Evolutionary conservation across 1,139 yeast genomes (phyloP), one percentile per base, ranked within the genome.

Genomic region (Hyphopichia fennica): DNA sequence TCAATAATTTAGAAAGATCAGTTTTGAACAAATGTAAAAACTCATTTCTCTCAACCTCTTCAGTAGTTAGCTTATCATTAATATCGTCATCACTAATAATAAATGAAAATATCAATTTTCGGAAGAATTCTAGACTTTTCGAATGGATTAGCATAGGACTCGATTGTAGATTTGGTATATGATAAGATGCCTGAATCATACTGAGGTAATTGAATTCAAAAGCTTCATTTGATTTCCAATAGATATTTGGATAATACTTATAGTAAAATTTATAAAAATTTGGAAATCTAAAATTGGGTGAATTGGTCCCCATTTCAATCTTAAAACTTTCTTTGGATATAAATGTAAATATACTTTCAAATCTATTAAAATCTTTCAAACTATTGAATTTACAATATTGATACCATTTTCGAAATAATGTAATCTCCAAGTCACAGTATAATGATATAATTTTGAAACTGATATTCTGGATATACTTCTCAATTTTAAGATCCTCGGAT

Each of bases 241-340:
- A 25, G 18, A 41, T 7, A 14, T 35, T 8, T 14, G 25, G 37
- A 30, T 41, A 39, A 30, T 36, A 14, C 6, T 31, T 10, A 14
- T 33, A 20, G 22, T 59, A 29, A 33, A 48, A 49, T 13, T 49
- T 42, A 45, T 63, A 61, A 45, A 63, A 63, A 18, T 43, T 39
- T 3, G 66, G 67, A 43, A 61, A 65, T 36, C 61, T 40, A 15
- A 64, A 45, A 14, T 52, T 52, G 2, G 69, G 67, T 16, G 59
- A 55, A 18, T 52, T 51, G 1, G 66, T 57, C 25, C 53, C 54
- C 27, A 50, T 43, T 20, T 50, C 49, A 25, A 49, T 44, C 18
- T 45, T 46, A 37, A 49, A 52, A 31, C 45, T 46, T n/a, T 46
- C 40, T 13, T 41, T 35, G 28, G 46, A 43, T 9, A 50, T 32